Percentiles rank a stretch among this genome's conserved stretches.
phyloP scores from a whole-genome alignment of 2,329 filamentous ascomycete genomes.

The Chlorencoelia australis region DNA sequence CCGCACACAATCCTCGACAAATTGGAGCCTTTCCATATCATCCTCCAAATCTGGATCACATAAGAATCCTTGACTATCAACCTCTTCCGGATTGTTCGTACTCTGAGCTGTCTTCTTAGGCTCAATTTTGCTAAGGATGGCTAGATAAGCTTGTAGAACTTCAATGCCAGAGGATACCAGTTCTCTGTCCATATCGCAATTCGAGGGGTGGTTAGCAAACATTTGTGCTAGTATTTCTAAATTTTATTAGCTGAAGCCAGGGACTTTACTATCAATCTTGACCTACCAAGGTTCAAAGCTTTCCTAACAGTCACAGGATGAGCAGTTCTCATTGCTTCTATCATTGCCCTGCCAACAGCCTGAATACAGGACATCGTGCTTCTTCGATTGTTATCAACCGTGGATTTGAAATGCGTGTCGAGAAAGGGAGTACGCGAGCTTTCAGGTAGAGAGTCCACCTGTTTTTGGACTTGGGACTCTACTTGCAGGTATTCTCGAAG shows the following conservation, averaged over 20 bases:
- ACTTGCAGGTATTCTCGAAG: constrained; percentile 42
- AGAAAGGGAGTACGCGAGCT: too few relatives aligned
- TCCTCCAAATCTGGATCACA: constrained; percentile 12
- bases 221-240: constrained; percentile 5
- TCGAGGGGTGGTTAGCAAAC: constrained; percentile 4
- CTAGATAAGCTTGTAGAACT: not conserved
- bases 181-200: constrained; percentile 3
- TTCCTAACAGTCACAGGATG: constrained; percentile 13
- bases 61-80: constrained; percentile 19
- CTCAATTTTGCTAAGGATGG: not conserved
- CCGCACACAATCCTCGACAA: constrained; percentile 15
- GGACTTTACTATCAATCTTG: too few relatives aligned
- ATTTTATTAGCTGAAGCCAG: too few relatives aligned
- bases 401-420: constrained; percentile 6
- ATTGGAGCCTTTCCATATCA: constrained; percentile 12
- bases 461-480: constrained; percentile 13
- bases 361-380: constrained; percentile 15
- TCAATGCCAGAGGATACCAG: constrained; percentile 2
- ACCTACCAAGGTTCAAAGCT: constrained; percentile 18
- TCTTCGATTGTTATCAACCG: constrained; percentile 12
- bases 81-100: constrained; percentile 9
- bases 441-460: constrained; percentile 11
- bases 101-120: constrained; percentile 11
- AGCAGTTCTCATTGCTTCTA: constrained; percentile 11
- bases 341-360: constrained; percentile 10